Evolutionary conservation across 2,329 filamentous ascomycete genomes (phyloP), one percentile per base, ranked within the genome.

Genomic region (Colletotrichum ledebouriae): DNA sequence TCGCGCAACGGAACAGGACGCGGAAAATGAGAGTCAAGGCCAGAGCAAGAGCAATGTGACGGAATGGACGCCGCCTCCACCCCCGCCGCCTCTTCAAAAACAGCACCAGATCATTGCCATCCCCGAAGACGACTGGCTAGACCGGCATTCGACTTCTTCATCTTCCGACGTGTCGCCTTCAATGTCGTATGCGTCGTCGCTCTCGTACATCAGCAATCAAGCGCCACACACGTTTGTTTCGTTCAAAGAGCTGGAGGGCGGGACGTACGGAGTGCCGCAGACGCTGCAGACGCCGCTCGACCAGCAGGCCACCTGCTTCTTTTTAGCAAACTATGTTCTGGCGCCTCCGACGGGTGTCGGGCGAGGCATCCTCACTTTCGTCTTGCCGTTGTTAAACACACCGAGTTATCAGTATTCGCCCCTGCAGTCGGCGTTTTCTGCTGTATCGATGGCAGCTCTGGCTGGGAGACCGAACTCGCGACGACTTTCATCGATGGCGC

Each of bases 291-390:
- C 73, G 4, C 72, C 73, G 4, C 69, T 74, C 12, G 72, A 73
- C 12, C 69, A 74, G 37, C 73, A 74, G 53, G 73, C 73, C 2
- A 72, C 72, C 2, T 74, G 73, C 29, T 74, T 71, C 47, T 74
- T 74, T 15, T 60, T 74, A 12, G 72, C 73, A 9, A 73, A 74
- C 25, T 74, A 72, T 22, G 73, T 74, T 15, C 50, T 74, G 6
- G 71, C 66, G 3, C 70, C 71, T 22, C 72, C 72, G 3, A 50
- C 61, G 1, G 72, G 66, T 2, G 64, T 72, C 25, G 71, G 70
- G 3, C 63, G 66, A 3, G 71, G 72, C 3, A 61, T 74, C 7
- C 69, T 73, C 29, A 73, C 65, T 1, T 74, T 74, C n/a, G 53
- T 74, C 9, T 52, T 74, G 10, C 71, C 70, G 1, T 55, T 74